Evolutionary conservation across 495 filamentous ascomycete species (phyloP), one percentile per base, ranked within the genome.

Genomic region (Aspergillus biplanus): DNA sequence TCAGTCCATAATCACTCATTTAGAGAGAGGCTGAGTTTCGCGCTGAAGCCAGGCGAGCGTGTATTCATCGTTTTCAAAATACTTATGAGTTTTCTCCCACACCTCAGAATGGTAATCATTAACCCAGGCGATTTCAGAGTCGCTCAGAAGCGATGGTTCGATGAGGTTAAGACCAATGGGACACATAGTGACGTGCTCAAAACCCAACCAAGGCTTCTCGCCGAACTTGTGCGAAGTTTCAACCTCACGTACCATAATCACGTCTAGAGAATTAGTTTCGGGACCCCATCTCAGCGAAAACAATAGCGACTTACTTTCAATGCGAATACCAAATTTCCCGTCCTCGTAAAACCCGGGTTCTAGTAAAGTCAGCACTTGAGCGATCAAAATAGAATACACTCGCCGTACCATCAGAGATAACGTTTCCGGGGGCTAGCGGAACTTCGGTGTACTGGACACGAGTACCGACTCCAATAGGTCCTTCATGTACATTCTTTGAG

Each of bases 341-440:
- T 99, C 96, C 76, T 98, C 96, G 77, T 99, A 99, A 78, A 93
- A 99, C 34, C 96, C 96, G 13, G 95, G 96, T 73, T 99, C 93
- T 85, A 62, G n/a, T 53, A 9, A 11, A 27, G 50, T 71, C 34
- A 76, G 66, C 42, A 72, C 32, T 61, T 56, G 52, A 31, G 7
- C 6, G 13, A 6, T 47, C 7, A 50, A 11, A 37, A 6, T 39
- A 9, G 7, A 4, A 27, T 34, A 21, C 42, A 16, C n/a, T 33
- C 33, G 34, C 57, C 77, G 39, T 69, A 85, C 82, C 86, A 71
- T 97, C 89, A 5, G 93, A 97, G 62, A 97, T 85, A 48, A 98
- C 93, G 71, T 97, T 97, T 50, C 96, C 96, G n/a, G 89, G 80
- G 0, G 92, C 85, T 21, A 99, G 83, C 1, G 95, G 82, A 21